Evolutionary conservation across 345 rosid genomes (phyloP), one percentile per base, ranked within the genome.

Genomic region (Salix exigua): DNA sequence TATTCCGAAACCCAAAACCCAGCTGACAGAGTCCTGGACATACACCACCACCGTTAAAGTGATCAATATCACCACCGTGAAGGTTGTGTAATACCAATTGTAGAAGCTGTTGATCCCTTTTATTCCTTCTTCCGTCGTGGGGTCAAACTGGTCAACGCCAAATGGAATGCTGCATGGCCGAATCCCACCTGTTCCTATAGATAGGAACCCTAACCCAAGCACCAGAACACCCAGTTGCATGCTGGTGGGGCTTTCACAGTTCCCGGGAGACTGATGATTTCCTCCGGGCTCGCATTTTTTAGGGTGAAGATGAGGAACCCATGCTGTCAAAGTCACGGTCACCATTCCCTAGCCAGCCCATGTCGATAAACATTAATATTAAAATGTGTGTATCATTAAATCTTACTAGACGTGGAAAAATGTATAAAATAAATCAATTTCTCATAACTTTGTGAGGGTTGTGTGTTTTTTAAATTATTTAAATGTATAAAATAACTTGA

Each of bases 141-240:
- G 80, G 69, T 94, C 97, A 65, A 94, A 92, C 67, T 94, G 97
- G 66, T 92, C 97, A 0, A 94, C 88, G 23, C 94, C 88, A 75
- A 94, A 94, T 0, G 98, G 98, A 58, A 92, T 84, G 75, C 91
- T 85, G 75, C 95, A 89, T 0, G 98, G 94, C 7, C 93, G 83
- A 67, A 92, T 88, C 21, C 97, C 98, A 10, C 95, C 94, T 2
- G 89, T 77, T 63, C 98, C 97, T 2, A 91, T 42, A 0, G 92
- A 79, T 61, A 92, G 66, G 28, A 89, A 74, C 35, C 85, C 81
- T 3, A 95, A 84, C 1, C 89, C 93, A 14, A 58, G 58, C 44
- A 84, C 68, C 65, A 95, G 69, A 65, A 90, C 75, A 12, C 73
- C 85, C 30, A 92, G 4, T 65, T 95, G 97, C 17, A 16, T 5